Evolutionary conservation across 225 moss, liverwort and hornwort genomes (phyloP), one percentile per base, ranked within the genome.

Genomic region (Pleurozium schreberi): DNA sequence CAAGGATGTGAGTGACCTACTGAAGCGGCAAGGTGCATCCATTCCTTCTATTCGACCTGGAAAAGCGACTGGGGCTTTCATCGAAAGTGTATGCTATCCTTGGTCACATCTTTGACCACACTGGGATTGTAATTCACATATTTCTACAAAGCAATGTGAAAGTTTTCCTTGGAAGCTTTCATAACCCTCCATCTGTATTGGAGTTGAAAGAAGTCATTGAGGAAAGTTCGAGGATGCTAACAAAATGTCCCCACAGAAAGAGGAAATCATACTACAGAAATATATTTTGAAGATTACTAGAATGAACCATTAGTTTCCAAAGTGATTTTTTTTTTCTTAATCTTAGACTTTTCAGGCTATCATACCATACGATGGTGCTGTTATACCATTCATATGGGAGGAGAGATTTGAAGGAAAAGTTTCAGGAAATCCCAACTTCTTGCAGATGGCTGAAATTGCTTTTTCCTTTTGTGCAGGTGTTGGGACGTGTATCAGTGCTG

Each of bases 21-120:
- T 96, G 60, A 95, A 97, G 88, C 92, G 96, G 34, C 95, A 97
- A 92, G 97, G 95, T 77, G 94, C 96, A 70, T 97, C 95, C 68
- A 94, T 96, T 87, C 94, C 96, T 88, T 95, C 96, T 43, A 90
- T 93, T 88, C 90, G 96, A 86, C 96, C 94, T 84, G 94, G 96
- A 79, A 94, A 95, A 83, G 93, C 93, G 84, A 95, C 95, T 73
- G 95, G 91, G 53, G 91, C 94, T 28, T 95, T 93, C 64, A 95
- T 95, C 60, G 86, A 92, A 80, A 94, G 93, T 93, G 94, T 95
- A 93, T 91, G 92, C 78, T 70, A 15, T 59, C 63, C 45, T 86
- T 62, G 63, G 61, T 59, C 42, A 42, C 49, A 28, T 69, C 26
- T 60, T 58, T 59, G 80, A 19, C 61, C 38, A 70, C 58, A 47